Base-by-base conservation (phyloP, 345 rosid species). In the Lepidium sativum region DNA sequence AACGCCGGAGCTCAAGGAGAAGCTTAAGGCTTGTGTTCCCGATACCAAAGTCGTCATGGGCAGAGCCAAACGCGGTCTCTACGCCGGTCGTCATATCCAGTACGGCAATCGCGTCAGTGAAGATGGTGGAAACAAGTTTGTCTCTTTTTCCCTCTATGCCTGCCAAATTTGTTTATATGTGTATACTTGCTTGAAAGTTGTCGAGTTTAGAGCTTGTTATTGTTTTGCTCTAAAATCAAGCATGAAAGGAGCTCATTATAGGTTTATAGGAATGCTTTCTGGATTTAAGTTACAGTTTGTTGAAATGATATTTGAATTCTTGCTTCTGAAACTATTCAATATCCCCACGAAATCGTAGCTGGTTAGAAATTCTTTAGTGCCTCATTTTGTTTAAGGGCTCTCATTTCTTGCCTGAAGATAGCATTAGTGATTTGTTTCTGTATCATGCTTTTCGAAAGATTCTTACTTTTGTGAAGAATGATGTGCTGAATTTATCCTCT, bases 101-200 rank as follows among this genome's bases (percentile, higher is more conserved):
- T 94, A 83, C 76, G 99, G 97, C 13, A 90, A 94, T 63, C 84
- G 75, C 3, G 71, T 90, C 78, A 90, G 99, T 55, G 95, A 94
- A 79, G 89, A 94, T 66, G 97, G 96, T 49, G 96, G 97, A 52
- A 94, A 94, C 85, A 94, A 88, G 97, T 88, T 32, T 44, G 65
- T 51, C 20, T 21, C 54, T 25, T 42, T 6, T 56, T 21, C 17
- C 45, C 50, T 54, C 29, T 48, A 48, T 44, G 34, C 11, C 17
- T 20, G 16, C 25, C 60, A 8, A 27, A 7, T 49, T 42, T 65
- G 7, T 54, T 33, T 52, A n/a, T n/a, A n/a, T n/a, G n/a, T 10
- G 12, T 18, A 65, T 27, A 27, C 6, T 38, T 16, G 42, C 9
- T 41, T 60, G 31, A 11, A 21, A 50, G 50, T 49, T 12, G 38